Evolutionary conservation across 352 stramenopile species (phyloP), one percentile per base, ranked within the genome.

Genomic region (Pythium rhizo-oryzae): DNA sequence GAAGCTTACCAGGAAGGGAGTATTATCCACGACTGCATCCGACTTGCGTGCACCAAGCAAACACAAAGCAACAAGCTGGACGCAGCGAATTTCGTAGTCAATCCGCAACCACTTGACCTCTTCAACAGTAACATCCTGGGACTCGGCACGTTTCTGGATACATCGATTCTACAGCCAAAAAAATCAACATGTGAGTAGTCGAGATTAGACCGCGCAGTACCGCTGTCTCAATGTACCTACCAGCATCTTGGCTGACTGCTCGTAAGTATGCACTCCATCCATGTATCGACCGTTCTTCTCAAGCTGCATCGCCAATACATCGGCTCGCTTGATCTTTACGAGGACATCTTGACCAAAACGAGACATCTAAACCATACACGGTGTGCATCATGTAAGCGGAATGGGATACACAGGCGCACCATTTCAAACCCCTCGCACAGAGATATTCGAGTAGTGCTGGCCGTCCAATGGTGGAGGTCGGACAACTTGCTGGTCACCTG

Each of bases 11-110:
- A 92, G 54, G 62, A 89, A 90, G 4, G 84, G 67, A 8, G 84
- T 89, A 57, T 88, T 92, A 59, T 89, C 80, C 1, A 72, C 70
- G 16, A 63, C 53, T 24, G 55, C 51, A 16, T 84, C 78, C 1
- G 76, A 73, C 56, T 81, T 89, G 21, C 77, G 78, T 23, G 81
- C 84, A 28, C 84, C 82, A 61, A 79, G 74, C 57, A 92, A 72
- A 63, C 84, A 92, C n/a, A 92, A 65, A 11, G 81, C 79, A n/a
- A 90, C 81, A 23, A 92, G 73, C 50, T 90, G 81, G 9, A 89
- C 84, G 60, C 84, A 92, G 35, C 84, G 84, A 62, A 92, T 89
- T 51, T 92, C 82, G 43, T 92, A 92, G 54, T 92, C 84, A 50
- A 89, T 83, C 24, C 77, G 78, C 18, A 92, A 62, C 77, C 80